A percentile compares a stretch with the other conserved stretches of the same genome.
These are phyloP conservation scores for Aspergillaceae sp. DNA, from an alignment of 2,329 filamentous ascomycete genomes.

Conservation along the genomic window DNA sequence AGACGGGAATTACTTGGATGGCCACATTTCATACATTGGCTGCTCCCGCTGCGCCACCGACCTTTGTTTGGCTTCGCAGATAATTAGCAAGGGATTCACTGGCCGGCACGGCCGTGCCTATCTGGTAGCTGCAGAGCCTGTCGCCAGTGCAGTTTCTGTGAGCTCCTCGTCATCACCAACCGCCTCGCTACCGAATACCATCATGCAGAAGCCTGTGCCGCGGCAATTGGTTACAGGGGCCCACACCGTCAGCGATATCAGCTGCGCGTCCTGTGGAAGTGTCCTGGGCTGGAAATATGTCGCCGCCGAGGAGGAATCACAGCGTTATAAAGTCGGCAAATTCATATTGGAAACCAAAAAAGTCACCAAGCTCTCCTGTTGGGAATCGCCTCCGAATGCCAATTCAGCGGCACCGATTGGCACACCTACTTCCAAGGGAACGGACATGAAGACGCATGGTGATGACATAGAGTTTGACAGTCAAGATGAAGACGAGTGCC, in stretches of 20 bases:
- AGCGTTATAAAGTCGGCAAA: conserved; percentile 59
- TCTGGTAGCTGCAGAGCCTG: conserved; percentile 45
- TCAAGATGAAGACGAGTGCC: conserved; percentile 59
- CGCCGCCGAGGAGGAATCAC: conserved; percentile 51
- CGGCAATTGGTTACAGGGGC: conserved; percentile 54
- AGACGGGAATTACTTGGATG: conserved; percentile 32
- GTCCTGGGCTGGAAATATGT: conserved; percentile 59
- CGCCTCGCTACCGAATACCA: conserved; percentile 49
- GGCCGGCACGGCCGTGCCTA: conserved; percentile 57
- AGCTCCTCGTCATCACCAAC: conserved; percentile 19
- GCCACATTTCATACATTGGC: conserved; percentile 47
- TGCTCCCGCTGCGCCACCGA: conserved; percentile 53
- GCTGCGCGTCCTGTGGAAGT: conserved; percentile 47
- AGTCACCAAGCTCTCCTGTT: conserved; percentile 42
- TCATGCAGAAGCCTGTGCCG: conserved; percentile 48
- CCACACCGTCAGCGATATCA: conserved; percentile 55
- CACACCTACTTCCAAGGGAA: conserved; percentile 1
- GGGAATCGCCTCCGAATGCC: conserved; percentile 37
- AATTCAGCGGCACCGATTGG: conserved; percentile 1
- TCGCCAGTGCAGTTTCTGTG: conserved; percentile 21
- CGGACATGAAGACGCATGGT: conserved; percentile 7
- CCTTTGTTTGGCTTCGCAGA: conserved; percentile 50
- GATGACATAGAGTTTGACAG: conserved; percentile 52
- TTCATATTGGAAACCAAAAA: conserved; percentile 56
- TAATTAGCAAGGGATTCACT: conserved; percentile 58